Evolutionary conservation across 2,329 filamentous ascomycete genomes (phyloP).

Genomic region (Diaporthe sp.): DNA sequence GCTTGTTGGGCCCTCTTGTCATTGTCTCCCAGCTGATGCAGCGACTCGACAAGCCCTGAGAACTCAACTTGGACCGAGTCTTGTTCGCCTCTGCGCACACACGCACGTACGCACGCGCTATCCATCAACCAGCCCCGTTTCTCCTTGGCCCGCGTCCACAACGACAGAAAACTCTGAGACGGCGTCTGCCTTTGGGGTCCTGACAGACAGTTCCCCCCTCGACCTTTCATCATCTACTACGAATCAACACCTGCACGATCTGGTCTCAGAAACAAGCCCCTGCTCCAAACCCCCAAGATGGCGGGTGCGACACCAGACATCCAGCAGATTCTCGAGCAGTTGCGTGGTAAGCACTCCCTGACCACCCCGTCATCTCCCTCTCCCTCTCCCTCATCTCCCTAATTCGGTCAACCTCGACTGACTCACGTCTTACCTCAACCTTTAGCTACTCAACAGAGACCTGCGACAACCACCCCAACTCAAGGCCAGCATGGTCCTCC

Average conservation of each 20-base stretch:
- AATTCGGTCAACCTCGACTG: not conserved
- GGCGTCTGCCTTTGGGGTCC: not conserved
- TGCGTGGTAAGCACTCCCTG: constrained; percentile 31
- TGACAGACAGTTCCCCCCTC: not conserved
- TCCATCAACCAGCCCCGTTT: not conserved
- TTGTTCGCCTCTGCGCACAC: not conserved
- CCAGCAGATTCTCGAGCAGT: constrained; percentile 34
- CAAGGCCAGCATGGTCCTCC: constrained; percentile 34
- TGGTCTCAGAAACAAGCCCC: not conserved
- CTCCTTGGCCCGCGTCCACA: constrained; percentile 3
- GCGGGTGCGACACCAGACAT: constrained; percentile 34
- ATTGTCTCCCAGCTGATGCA: not conserved
- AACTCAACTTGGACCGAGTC: constrained; percentile 6
- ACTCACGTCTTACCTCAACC: not conserved
- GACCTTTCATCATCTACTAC: not conserved
- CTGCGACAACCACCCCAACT: constrained; percentile 31
- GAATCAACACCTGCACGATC: not conserved
- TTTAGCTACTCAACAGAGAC: constrained; percentile 33
- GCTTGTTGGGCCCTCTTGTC: not conserved
- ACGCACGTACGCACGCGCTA: not conserved
- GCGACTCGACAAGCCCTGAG: not conserved
- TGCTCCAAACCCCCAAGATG: constrained; percentile 28
- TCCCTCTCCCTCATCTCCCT: not conserved
- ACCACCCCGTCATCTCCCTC: not conserved
- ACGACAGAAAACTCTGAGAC: constrained; percentile 13